Evolutionary conservation across 192 early-diverging fungal genomes (phyloP), one percentile per base, ranked within the genome.

Genomic region (Gaertneriomyces semiglobifer): DNA sequence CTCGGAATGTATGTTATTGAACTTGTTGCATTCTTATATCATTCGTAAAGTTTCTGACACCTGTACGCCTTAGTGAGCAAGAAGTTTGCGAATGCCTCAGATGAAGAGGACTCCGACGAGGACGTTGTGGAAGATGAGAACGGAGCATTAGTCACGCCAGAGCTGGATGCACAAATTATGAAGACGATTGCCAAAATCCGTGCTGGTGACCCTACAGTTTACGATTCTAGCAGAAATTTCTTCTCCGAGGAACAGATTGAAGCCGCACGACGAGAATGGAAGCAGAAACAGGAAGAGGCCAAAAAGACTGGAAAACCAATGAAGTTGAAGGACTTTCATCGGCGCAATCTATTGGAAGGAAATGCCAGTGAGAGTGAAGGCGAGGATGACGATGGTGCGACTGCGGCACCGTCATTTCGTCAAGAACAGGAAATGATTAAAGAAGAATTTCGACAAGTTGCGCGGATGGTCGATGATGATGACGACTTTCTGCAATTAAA

Each of bases 131-230:
- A 82, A 48, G 80, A 82, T 61, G 80, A 80, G 51, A 50, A 67
- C 54, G 78, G 79, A 7, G 77, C 77, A 61, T 79, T 97, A 19
- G 78, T 94, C 7, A 94, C 94, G 5, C 92, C 94, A 6, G 92
- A 89, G 39, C 71, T 97, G 7, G 94, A 98, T 63, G 89, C 86
- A 6, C 91, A 96, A 74, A 97, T 98, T 60, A 84, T 98, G 84
- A 89, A 89, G 60, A 94, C 96, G 1, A 91, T 97, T 63, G 84
- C 85, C 0, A 77, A 89, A 33, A 90, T 98, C 54, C 83, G 86
- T 3, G 73, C 79, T 12, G 87, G 89, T 48, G 87, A 93, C 60
- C 86, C 88, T 39, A 80, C 84, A 68, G 88, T 98, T 0, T 98
- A 98, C 72, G 86, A 96, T 58, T 72, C 83, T 2, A 79, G 76